Evolutionary conservation across 2,329 filamentous ascomycete species (phyloP).

Genomic region (Raffaelea ambrosiae): DNA sequence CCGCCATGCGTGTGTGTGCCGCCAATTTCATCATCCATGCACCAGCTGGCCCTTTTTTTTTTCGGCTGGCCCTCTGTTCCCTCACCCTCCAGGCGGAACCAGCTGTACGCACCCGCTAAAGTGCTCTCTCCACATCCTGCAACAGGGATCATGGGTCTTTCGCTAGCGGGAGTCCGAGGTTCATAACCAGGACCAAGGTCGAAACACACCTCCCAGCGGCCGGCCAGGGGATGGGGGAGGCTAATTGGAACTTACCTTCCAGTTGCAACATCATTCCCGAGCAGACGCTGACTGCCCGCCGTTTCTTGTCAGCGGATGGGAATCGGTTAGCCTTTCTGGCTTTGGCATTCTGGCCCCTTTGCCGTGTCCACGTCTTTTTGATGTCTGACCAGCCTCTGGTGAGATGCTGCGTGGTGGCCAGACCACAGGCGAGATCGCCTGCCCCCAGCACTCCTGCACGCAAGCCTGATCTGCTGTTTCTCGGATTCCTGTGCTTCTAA

Average conservation of each 20-base stretch:
- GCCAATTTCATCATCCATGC: too few species aligned
- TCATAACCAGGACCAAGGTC: conserved; percentile 7
- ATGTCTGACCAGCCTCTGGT: too few species aligned
- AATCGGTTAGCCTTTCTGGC: too few species aligned
- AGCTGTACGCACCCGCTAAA: neutral
- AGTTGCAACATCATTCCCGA: conserved; percentile 1
- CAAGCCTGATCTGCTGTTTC: too few species aligned
- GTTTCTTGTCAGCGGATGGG: too few species aligned
- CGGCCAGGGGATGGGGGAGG: neutral
- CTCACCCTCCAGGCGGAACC: neutral
- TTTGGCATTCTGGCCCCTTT: too few species aligned
- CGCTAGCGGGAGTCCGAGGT: conserved; percentile 6
- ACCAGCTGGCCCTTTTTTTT: neutral
- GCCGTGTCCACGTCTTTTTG: too few species aligned
- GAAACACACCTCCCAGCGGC: conserved; percentile 6
- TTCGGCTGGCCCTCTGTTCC: neutral
- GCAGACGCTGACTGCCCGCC: neutral
- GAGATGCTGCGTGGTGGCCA: too few species aligned
- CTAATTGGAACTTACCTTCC: neutral
- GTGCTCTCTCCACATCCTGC: neutral
- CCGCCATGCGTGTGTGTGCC: too few species aligned
- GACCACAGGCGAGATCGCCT: too few species aligned
- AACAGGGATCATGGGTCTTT: conserved; percentile 9
- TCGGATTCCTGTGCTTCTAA: too few species aligned
- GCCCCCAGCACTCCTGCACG: too few species aligned